These are phyloP conservation scores for Sicyos edulis DNA, from an alignment of 306 rosid species.

Conservation along the genomic window DNA sequence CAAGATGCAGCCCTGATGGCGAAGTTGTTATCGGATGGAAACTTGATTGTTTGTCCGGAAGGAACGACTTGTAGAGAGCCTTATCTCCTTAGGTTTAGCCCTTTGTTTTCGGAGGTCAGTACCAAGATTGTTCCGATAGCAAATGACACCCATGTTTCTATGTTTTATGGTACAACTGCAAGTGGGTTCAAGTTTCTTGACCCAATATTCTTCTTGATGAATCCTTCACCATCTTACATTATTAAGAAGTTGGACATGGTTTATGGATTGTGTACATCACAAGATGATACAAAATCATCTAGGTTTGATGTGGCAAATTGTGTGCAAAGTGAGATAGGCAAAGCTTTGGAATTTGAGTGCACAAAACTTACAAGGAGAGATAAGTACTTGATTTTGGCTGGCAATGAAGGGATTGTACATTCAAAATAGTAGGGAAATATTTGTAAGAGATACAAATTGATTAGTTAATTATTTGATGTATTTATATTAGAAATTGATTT, in stretches of 20 bases:
- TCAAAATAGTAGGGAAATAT: background rate
- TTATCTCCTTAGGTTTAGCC: slow-evolving; percentile 71
- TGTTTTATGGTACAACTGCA: slow-evolving; percentile 85
- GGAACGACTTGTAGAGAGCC: slow-evolving; percentile 95
- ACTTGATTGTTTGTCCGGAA: slow-evolving; percentile 69
- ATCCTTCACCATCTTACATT: slow-evolving; percentile 57
- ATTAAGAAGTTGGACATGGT: slow-evolving; percentile 33
- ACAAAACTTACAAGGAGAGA: slow-evolving; percentile 67
- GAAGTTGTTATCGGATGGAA: slow-evolving; percentile 39
- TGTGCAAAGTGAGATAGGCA: slow-evolving; percentile 47
- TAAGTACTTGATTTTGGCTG: slow-evolving; percentile 71
- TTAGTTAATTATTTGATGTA: too few species aligned
- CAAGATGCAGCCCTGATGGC: slow-evolving; percentile 46
- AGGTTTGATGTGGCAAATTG: slow-evolving; percentile 52
- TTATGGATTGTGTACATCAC: background rate
- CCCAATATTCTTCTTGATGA: slow-evolving; percentile 60
- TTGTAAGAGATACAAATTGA: too few species aligned
- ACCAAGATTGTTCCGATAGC: slow-evolving; percentile 57
- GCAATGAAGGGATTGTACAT: slow-evolving; percentile 61
- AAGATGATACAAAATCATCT: slow-evolving; percentile 3
- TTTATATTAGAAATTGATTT: too few species aligned
- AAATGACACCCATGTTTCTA: slow-evolving; percentile 42
- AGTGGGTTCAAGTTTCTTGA: slow-evolving; percentile 78
- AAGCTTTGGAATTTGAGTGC: slow-evolving; percentile 53
- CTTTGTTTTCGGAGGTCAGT: slow-evolving; percentile 59